Base-by-base conservation (phyloP, 139 green algal species). In the Ulvella scutata region DNA sequence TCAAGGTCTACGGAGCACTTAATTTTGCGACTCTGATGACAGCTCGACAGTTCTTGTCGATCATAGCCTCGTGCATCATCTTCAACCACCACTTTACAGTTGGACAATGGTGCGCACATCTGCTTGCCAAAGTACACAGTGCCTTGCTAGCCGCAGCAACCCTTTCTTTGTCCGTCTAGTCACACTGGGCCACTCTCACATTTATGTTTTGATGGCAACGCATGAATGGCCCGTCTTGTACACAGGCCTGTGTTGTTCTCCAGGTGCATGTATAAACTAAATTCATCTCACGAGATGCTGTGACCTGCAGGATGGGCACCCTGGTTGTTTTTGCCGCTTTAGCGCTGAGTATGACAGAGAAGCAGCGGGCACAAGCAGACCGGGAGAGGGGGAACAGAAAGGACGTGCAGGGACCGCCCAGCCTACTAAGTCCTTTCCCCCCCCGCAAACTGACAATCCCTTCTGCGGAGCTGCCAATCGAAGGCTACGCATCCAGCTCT, bases 1-100 rank as follows among this genome's bases (percentile, higher is more conserved):
- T 96, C 74, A 79, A 83, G 23, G 82, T 72, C 3, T 92, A 90
- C 62, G 91, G 92, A 3, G 89, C 91, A 35, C 85, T 97, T 31
- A 73, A 93, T 10, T 96, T 98, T 76, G 93, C 93, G 10, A 92
- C 89, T 36, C 87, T 96, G 74, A 98, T 98, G 93, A 98, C 92
- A 13, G 93, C 89, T 1, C 84, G 93, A 29, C 92, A 97, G 81
- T 92, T 95, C 73, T 61, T 96, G 34, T 94, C 88, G 74, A 95
- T 98, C 77, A 83, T 97, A 34, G 77, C 96, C 33, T 96, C 89
- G 6, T 92, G 86, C 61, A 43, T 95, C 31, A 61, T 97, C 3
- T 98, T 97, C 72, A 76, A 76, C 17, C 93, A 97, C 78, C 82
- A 84, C 0, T 85, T 98, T 2, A 80, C 83, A 9, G 4, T 43